Conservation (phyloP, 352 stramenopile genomes). For the Elongisporangium undulatum region DNA sequence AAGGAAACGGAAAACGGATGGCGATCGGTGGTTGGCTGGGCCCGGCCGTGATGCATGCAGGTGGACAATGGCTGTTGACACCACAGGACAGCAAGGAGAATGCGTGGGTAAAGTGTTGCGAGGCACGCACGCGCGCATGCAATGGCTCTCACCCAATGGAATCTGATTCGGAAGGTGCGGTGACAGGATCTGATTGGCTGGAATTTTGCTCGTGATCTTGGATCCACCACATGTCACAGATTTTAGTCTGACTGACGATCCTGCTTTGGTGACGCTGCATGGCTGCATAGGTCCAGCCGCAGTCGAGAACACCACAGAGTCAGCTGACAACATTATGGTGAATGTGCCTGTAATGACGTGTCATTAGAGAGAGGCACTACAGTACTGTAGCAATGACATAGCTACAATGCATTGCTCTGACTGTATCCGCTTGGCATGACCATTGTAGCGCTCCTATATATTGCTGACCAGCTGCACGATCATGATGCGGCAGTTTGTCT, state of each 20-base stretch:
- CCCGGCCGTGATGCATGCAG: background rate
- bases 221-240: background rate
- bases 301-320: too few species aligned
- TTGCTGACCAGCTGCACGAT: slow-evolving; percentile 27
- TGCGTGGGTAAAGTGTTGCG: background rate
- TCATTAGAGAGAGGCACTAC: too few species aligned
- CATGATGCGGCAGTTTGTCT: slow-evolving; percentile 54
- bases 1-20: background rate
- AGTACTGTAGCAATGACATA: too few species aligned
- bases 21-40: background rate
- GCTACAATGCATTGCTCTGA: too few species aligned
- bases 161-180: background rate
- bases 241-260: background rate
- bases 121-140: background rate
- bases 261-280: background rate
- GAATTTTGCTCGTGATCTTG: background rate
- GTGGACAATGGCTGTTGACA: background rate
- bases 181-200: background rate
- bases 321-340: too few species aligned
- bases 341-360: too few species aligned
- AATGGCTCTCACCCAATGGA: background rate
- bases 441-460: slow-evolving; percentile 2
- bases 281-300: background rate
- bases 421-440: background rate
- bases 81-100: background rate